A percentile compares a stretch with the other conserved stretches of the same genome.
Conservation (phyloP, 768 basidiomycete genomes). For the Macrocybe gigantea region DNA sequence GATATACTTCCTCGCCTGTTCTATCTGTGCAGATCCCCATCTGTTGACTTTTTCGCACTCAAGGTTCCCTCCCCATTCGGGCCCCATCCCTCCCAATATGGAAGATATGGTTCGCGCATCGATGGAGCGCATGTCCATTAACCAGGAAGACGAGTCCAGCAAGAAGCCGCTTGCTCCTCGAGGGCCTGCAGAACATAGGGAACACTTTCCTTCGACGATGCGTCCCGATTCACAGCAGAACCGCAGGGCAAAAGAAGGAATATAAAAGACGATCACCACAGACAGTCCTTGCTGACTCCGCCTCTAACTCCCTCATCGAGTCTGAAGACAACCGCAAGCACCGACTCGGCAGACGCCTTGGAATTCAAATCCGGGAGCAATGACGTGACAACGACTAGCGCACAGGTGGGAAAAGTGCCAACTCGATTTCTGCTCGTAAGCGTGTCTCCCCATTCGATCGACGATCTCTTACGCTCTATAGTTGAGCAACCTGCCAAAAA, state of each 20-base stretch:
- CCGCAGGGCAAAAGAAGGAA: conserved; percentile 13
- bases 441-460: background rate
- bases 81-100: conserved; percentile 30
- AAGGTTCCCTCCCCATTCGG: conserved; percentile 45
- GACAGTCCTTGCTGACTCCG: conserved; percentile 48
- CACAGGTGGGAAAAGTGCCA: conserved; percentile 22
- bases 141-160: conserved; percentile 9
- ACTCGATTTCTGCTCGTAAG: conserved; percentile 32
- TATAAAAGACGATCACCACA: conserved; percentile 25
- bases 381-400: conserved; percentile 17
- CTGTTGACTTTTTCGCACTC: background rate
- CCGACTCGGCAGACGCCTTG: conserved; percentile 18
- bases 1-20: background rate
- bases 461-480: conserved; percentile 6
- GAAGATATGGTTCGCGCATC: conserved; percentile 18
- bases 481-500: conserved; percentile 31
- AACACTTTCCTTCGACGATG: conserved; percentile 13
- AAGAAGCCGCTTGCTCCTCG: background rate
- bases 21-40: background rate
- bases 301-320: conserved; percentile 68
- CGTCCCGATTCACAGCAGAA: conserved; percentile 12
- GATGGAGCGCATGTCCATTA: conserved; percentile 27
- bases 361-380: conserved; percentile 13
- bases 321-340: conserved; percentile 30
- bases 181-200: conserved; percentile 8